Percentiles rank a stretch among this genome's conserved stretches.
Evolutionary conservation across 306 rosid genomes (phyloP).

Genomic region (Dicorynia guianensis): DNA sequence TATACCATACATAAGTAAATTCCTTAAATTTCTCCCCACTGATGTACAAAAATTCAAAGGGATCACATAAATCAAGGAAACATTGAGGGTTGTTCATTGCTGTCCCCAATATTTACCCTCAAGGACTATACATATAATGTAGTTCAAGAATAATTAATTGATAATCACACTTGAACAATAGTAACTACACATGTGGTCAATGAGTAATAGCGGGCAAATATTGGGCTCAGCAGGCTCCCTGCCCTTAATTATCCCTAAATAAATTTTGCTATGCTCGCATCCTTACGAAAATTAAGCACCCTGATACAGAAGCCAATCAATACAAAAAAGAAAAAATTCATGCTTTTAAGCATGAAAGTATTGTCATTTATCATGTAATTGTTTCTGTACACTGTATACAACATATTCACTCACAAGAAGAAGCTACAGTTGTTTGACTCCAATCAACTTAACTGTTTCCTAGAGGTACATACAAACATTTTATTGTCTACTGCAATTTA

Average conservation of each 20-base stretch:
- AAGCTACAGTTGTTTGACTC: slow-evolving; percentile 17
- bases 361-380: slow-evolving; percentile 13
- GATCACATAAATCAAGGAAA: neutral
- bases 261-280: neutral
- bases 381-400: slow-evolving; percentile 13
- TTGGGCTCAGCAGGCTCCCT: too few species aligned
- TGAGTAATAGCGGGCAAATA: too few species aligned
- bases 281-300: slow-evolving; percentile 33
- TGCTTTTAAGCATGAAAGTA: slow-evolving; percentile 19
- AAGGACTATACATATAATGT: too few species aligned
- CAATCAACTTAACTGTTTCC: slow-evolving; percentile 33
- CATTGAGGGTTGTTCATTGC: too few species aligned
- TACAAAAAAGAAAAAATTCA: slow-evolving; percentile 24
- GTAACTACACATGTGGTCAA: too few species aligned
- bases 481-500: slow-evolving; percentile 32
- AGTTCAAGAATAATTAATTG: too few species aligned
- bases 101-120: too few species aligned
- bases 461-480: slow-evolving; percentile 13
- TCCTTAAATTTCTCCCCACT: slow-evolving; percentile 18
- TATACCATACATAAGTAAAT: slow-evolving; percentile 34
- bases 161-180: too few species aligned
- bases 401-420: slow-evolving; percentile 15
- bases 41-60: slow-evolving; percentile 30
- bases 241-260: neutral
- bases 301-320: neutral